Evolutionary conservation across 73 alveolate species (phyloP).

Genomic region (Paramecium primaurelia): DNA sequence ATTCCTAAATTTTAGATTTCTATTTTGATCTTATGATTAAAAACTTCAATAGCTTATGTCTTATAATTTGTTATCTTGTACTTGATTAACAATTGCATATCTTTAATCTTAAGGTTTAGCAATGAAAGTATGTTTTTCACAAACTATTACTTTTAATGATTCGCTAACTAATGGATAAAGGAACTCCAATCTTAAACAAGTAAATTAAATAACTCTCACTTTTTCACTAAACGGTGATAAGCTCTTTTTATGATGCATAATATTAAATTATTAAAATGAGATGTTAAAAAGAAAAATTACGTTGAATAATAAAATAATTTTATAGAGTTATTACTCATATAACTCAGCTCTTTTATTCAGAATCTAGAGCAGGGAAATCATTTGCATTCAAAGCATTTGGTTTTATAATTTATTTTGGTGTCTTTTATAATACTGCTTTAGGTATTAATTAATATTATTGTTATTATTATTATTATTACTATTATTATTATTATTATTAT

Average conservation of each 20-base stretch:
- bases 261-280: not conserved
- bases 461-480: not conserved
- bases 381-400: not conserved
- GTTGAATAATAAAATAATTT: not conserved
- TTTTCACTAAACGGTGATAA: conserved; percentile 8
- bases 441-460: not conserved
- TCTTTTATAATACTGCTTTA: not conserved
- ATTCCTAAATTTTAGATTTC: not conserved
- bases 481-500: not conserved
- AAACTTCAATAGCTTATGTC: conserved; percentile 29
- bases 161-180: not conserved
- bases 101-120: not conserved
- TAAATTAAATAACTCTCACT: not conserved
- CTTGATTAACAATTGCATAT: not conserved
- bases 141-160: not conserved
- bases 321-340: not conserved
- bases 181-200: conserved; percentile 1
- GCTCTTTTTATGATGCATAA: not conserved
- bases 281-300: not conserved
- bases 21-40: conserved; percentile 1
- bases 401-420: not conserved
- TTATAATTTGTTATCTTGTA: not conserved
- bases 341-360: not conserved
- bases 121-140: not conserved
- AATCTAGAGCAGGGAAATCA: conserved; percentile 28